A percentile compares a stretch with the other conserved stretches of the same genome.
Conservation (phyloP, 2,329 filamentous ascomycete genomes). For the Fusarium tanahbumbuense region DNA sequence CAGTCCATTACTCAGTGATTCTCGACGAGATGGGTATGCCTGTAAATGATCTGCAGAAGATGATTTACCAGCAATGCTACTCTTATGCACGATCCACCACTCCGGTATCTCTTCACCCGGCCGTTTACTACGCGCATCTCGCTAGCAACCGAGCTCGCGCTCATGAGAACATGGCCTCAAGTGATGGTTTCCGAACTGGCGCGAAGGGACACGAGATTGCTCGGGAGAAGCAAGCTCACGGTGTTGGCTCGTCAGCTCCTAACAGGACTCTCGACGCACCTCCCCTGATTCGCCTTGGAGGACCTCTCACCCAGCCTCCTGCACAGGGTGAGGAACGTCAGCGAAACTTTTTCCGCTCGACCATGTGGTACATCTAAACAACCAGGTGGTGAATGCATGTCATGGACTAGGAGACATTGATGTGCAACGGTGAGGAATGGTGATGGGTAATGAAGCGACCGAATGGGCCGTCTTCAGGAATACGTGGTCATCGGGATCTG, state of each 20-base stretch:
- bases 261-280: slow-evolving; percentile 46
- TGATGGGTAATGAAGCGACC: not conserved
- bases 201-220: slow-evolving; percentile 58
- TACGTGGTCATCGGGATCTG: no score
- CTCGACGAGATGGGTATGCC: slow-evolving; percentile 79
- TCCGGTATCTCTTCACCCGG: slow-evolving; percentile 87
- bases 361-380: slow-evolving; percentile 59
- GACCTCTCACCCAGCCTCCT: slow-evolving; percentile 36
- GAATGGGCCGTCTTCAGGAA: no score
- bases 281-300: slow-evolving; percentile 49
- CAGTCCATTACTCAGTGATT: slow-evolving; percentile 92
- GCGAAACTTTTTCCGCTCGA: slow-evolving; percentile 52
- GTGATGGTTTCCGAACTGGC: slow-evolving; percentile 57
- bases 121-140: slow-evolving; percentile 95
- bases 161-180: slow-evolving; percentile 70
- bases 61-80: slow-evolving; percentile 96
- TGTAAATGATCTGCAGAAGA: slow-evolving; percentile 78
- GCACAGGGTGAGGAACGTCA: slow-evolving; percentile 48
- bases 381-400: not conserved
- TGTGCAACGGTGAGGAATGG: not conserved
- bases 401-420: not conserved
- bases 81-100: slow-evolving; percentile 93
- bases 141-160: slow-evolving; percentile 82
- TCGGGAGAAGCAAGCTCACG: slow-evolving; percentile 56
- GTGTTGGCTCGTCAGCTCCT: slow-evolving; percentile 43